Base-by-base conservation (phyloP, 805 yeast species). In the Candida arabinofermentans region DNA sequence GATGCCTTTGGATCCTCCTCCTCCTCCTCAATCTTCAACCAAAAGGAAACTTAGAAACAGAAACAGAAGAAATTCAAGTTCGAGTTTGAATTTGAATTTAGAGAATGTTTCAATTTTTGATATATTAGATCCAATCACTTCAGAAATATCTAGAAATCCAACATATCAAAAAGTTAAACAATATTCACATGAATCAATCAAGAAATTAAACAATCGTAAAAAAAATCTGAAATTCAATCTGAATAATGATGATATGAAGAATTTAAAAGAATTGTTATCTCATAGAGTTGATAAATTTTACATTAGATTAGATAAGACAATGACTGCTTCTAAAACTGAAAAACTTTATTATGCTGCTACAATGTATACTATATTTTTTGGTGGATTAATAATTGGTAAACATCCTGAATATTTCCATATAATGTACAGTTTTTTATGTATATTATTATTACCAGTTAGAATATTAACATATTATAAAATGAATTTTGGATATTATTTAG, bases 401-500 rank as follows among this genome's bases (percentile, higher is more conserved):
- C 74, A 75, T 46, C 97, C 98, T 0, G 72, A 75, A 27, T 77
- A 75, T 62, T 83, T 91, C 61, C 98, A 89, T 50, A 58, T 81
- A 1, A 74, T 81, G 51, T 90, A 91, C 62, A 79, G 96, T 0
- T 65, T 62, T 0, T 61, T 86, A 36, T 74, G 82, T 42, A 55
- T 65, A 2, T 46, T 85, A 1, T 67, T 91, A 40, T 77, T 90
- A 81, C 98, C 99, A 0, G 79, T 90, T 19, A 68, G 99, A 43
- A 74, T 83, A 54, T 81, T 88, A 64, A 79, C 93, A 1, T 91
- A 86, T 65, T 84, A 81, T 66, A 86, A 85, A 61, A 74, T 71
- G 38, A 77, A 86, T 8, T 87, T 74, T 65, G 96, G 90, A 46
- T 91, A 86, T 62, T 91, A 81, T 59, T 68, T 93, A 57, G 97